Percentiles rank a stretch among this genome's conserved stretches.
Evolutionary conservation across 176 grass and related monocot genomes (phyloP).

Genomic region (Olyra latifolia): DNA sequence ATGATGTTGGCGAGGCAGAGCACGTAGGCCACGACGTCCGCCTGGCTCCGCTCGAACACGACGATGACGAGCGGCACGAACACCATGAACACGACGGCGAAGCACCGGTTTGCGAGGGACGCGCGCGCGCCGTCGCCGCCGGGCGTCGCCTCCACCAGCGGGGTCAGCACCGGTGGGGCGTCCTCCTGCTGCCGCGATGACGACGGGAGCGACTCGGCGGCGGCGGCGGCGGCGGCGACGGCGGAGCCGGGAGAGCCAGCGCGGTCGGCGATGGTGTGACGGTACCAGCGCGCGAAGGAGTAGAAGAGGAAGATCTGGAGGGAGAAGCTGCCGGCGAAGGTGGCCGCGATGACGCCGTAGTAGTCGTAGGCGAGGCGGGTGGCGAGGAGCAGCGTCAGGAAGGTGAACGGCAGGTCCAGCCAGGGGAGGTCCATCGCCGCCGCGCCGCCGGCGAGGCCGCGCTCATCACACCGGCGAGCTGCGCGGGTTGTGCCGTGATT

Average conservation of each 20-base stretch:
- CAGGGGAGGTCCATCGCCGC: slow-evolving; percentile 47
- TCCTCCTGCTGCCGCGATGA: slow-evolving; percentile 6
- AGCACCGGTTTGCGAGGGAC: slow-evolving; percentile 43
- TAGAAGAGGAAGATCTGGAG: slow-evolving; percentile 67
- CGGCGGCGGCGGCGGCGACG: background rate
- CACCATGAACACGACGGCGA: slow-evolving; percentile 53
- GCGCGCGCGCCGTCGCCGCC: background rate
- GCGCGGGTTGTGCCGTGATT: background rate
- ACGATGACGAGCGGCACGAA: slow-evolving; percentile 60
- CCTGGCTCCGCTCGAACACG: slow-evolving; percentile 64
- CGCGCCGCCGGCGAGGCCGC: slow-evolving; percentile 2
- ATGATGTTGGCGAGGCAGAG: slow-evolving; percentile 59
- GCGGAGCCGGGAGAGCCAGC: background rate
- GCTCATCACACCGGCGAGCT: background rate
- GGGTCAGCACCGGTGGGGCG: slow-evolving; percentile 41
- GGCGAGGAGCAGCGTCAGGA: slow-evolving; percentile 53
- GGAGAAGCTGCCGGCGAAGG: slow-evolving; percentile 54
- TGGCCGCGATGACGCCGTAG: slow-evolving; percentile 45
- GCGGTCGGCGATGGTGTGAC: slow-evolving; percentile 7
- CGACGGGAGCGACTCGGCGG: background rate
- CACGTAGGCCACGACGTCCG: slow-evolving; percentile 49
- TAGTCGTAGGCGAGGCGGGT: slow-evolving; percentile 51
- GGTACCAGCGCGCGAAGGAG: slow-evolving; percentile 60
- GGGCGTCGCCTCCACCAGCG: slow-evolving; percentile 1
- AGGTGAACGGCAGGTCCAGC: slow-evolving; percentile 55